phyloP scores from a whole-genome alignment of 768 basidiomycete genomes.

The Pilatotrama ljubarskyi region DNA sequence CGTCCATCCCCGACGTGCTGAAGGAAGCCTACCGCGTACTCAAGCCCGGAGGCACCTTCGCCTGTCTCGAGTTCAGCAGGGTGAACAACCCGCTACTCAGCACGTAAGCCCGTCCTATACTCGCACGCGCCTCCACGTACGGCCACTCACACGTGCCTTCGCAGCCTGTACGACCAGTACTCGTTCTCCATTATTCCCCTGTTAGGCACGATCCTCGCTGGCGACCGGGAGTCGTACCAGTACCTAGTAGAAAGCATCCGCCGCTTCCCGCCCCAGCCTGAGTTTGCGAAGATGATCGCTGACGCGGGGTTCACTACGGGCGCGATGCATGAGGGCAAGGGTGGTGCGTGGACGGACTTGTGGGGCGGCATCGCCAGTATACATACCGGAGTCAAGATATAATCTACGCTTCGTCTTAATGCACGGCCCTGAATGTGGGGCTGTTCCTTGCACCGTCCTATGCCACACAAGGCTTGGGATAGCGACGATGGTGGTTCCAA shows the following conservation, averaged over 20 bases:
- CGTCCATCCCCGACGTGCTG: constrained; percentile 84
- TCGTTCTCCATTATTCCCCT: constrained; percentile 95
- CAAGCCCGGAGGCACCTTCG: constrained; percentile 94
- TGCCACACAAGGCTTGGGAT: neutral
- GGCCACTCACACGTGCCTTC: neutral
- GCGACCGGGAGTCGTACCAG: constrained; percentile 93
- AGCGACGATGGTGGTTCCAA: constrained; percentile 16
- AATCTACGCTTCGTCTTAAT: constrained; percentile 23
- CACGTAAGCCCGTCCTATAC: constrained; percentile 56
- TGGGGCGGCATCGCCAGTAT: constrained; percentile 90
- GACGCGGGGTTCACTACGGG: constrained; percentile 83
- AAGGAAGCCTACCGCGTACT: constrained; percentile 90
- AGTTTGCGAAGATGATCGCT: constrained; percentile 87
- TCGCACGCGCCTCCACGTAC: neutral
- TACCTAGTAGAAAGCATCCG: constrained; percentile 98
- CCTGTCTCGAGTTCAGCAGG: constrained; percentile 94
- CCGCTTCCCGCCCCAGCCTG: constrained; percentile 83
- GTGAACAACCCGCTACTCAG: constrained; percentile 86
- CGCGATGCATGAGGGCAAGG: constrained; percentile 57
- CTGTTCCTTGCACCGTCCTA: neutral
- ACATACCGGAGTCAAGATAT: constrained; percentile 82
- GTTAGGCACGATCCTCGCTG: constrained; percentile 94
- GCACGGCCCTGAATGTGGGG: neutral
- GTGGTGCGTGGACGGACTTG: constrained; percentile 81
- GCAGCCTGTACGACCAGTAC: constrained; percentile 89